phyloP scores from a whole-genome alignment of 495 filamentous ascomycete species.

The Cercophora sp. region DNA sequence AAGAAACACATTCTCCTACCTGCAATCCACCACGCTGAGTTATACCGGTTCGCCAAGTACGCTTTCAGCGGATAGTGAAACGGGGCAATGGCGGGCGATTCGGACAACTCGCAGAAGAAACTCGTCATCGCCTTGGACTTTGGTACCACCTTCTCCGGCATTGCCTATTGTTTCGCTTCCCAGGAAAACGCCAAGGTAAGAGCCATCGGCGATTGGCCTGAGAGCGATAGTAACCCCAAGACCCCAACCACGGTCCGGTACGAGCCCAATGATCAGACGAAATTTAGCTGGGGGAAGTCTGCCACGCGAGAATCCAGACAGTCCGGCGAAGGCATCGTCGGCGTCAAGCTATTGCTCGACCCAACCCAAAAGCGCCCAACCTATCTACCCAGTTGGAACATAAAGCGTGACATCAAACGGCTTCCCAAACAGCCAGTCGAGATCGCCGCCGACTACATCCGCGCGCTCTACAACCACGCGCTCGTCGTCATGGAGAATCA shows the following conservation, averaged over 20 bases:
- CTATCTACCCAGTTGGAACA: constrained; percentile 19
- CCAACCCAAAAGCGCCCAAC: constrained; percentile 22
- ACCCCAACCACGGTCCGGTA: not conserved
- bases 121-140: constrained; percentile 8
- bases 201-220: constrained; percentile 4
- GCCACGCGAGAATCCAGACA: no score
- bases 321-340: not conserved
- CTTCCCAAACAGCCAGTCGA: constrained; percentile 24
- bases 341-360: constrained; percentile 35
- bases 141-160: constrained; percentile 7
- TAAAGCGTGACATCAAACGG: constrained; percentile 17
- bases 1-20: no score
- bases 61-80: no score
- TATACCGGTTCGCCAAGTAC: no score
- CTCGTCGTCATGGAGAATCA: constrained; percentile 20
- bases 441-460: constrained; percentile 19
- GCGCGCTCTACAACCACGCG: constrained; percentile 26
- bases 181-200: not conserved
- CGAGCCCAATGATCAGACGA: not conserved
- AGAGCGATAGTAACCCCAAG: not conserved
- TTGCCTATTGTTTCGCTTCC: not conserved
- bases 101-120: not conserved
- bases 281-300: not conserved
- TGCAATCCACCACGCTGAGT: no score
- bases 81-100: not conserved